phyloP scores from a whole-genome alignment of 106 monocot genomes.

The Agapanthus africanus region DNA sequence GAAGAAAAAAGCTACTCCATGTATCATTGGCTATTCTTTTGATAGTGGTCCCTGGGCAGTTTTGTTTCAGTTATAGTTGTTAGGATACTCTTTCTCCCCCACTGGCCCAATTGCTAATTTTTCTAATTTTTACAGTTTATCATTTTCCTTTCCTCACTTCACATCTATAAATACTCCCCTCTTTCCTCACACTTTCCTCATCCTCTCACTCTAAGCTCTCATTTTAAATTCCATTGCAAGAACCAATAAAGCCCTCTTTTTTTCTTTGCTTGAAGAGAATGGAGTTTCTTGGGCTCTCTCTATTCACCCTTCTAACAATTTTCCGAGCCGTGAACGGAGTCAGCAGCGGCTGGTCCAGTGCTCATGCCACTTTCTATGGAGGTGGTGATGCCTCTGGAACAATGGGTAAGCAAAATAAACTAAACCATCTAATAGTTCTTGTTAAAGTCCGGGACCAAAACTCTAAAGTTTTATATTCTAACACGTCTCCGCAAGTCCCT shows the following conservation, averaged over 20 bases:
- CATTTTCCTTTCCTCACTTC: not conserved
- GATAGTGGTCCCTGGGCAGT: slow-evolving; percentile 5
- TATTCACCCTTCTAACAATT: slow-evolving; percentile 21
- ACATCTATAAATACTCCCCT: slow-evolving; percentile 28
- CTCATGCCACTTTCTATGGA: slow-evolving; percentile 63
- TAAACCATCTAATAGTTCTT: not conserved
- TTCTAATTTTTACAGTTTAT: too few relatives aligned
- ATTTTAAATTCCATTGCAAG: too few relatives aligned
- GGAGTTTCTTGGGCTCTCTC: slow-evolving; percentile 14
- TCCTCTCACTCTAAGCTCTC: too few relatives aligned
- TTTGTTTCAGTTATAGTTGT: slow-evolving; percentile 33
- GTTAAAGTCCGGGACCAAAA: too few relatives aligned
- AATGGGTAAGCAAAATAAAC: slow-evolving; percentile 34
- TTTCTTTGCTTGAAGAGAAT: slow-evolving; percentile 11
- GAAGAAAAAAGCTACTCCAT: too few relatives aligned
- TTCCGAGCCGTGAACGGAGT: slow-evolving; percentile 10
- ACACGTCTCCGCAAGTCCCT: too few relatives aligned
- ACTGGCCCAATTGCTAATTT: slow-evolving; percentile 6
- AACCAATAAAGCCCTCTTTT: too few relatives aligned
- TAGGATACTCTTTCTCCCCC: slow-evolving; percentile 8
- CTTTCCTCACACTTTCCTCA: slow-evolving; percentile 20
- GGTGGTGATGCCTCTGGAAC: slow-evolving; percentile 59
- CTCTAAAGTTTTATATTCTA: too few relatives aligned
- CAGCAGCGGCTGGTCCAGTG: slow-evolving; percentile 24
- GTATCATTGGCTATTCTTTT: not conserved